These are phyloP conservation scores for Ammopiptanthus mongolicus DNA, from an alignment of 306 rosid genomes.

Conservation along the genomic window DNA sequence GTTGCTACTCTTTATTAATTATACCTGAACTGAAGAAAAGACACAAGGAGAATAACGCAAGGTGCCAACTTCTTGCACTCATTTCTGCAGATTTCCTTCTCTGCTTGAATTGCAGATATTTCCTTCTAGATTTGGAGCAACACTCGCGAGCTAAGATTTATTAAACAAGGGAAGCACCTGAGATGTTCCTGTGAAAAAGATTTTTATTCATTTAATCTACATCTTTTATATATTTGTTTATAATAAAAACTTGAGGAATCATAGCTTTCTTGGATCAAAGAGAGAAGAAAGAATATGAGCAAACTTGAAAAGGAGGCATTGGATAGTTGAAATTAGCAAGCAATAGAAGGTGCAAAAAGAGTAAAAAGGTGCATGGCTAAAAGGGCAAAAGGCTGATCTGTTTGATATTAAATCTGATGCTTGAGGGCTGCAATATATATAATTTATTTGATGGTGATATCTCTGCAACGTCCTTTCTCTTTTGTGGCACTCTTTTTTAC, in stretches of 20 bases:
- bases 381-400: slow-evolving; percentile 41
- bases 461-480: slow-evolving; percentile 26
- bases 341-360: slow-evolving; percentile 62
- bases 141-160: slow-evolving; percentile 52
- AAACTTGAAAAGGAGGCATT: slow-evolving; percentile 91
- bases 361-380: slow-evolving; percentile 22
- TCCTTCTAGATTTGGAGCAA: slow-evolving; percentile 32
- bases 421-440: not conserved
- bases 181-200: slow-evolving; percentile 37
- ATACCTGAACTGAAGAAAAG: slow-evolving; percentile 64
- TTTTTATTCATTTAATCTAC: slow-evolving; percentile 24
- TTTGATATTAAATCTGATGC: slow-evolving; percentile 35
- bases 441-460: slow-evolving; percentile 18
- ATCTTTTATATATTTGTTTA: slow-evolving; percentile 32
- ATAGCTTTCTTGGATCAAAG: slow-evolving; percentile 79
- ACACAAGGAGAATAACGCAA: slow-evolving; percentile 40
- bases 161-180: slow-evolving; percentile 40
- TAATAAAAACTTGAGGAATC: slow-evolving; percentile 53
- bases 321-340: slow-evolving; percentile 73
- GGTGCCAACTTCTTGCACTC: slow-evolving; percentile 39
- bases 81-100: slow-evolving; percentile 37
- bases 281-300: slow-evolving; percentile 76
- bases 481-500: slow-evolving; percentile 42
- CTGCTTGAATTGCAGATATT: slow-evolving; percentile 15
- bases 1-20: not conserved